Conservation (phyloP, 306 rosid species). For the Argentina anserina region DNA sequence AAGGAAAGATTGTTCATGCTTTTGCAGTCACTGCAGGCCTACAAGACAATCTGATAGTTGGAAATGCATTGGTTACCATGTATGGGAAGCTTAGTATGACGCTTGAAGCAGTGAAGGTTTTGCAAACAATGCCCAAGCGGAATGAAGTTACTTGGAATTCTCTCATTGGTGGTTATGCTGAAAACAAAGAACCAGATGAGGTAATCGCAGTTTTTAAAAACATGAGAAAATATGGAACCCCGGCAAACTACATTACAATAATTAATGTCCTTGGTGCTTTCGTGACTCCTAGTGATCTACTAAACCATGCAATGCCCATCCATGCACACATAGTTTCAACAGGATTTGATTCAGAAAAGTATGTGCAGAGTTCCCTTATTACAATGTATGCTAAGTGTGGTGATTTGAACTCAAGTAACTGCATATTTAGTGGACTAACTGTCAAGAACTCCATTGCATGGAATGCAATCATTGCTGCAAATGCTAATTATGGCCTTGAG, state of each 20-base stretch:
- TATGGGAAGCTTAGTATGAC: slow-evolving; percentile 66
- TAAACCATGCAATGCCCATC: slow-evolving; percentile 56
- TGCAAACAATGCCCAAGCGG: slow-evolving; percentile 50
- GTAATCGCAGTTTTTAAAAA: slow-evolving; percentile 55
- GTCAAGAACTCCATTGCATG: slow-evolving; percentile 61
- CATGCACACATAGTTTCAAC: slow-evolving; percentile 56
- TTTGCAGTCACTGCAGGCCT: slow-evolving; percentile 45
- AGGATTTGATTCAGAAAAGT: slow-evolving; percentile 67
- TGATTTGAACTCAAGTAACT: slow-evolving; percentile 55
- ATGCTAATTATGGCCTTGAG: slow-evolving; percentile 65
- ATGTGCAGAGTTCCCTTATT: slow-evolving; percentile 75
- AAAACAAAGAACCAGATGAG: slow-evolving; percentile 58
- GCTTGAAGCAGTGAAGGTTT: slow-evolving; percentile 45
- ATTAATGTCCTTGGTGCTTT: slow-evolving; percentile 64
- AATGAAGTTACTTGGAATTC: slow-evolving; percentile 90
- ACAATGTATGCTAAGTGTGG: slow-evolving; percentile 88
- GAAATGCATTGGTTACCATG: slow-evolving; percentile 77
- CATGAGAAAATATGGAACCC: slow-evolving; percentile 59
- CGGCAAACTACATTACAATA: slow-evolving; percentile 64
- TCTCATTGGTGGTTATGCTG: slow-evolving; percentile 72
- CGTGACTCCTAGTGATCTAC: slow-evolving; percentile 43
- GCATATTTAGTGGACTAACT: slow-evolving; percentile 48
- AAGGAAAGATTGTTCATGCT: slow-evolving; percentile 69
- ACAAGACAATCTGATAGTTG: slow-evolving; percentile 48
- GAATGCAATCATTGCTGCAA: slow-evolving; percentile 83